Conservation (phyloP, 805 yeast species). For the Ogataea wickerhamii region DNA sequence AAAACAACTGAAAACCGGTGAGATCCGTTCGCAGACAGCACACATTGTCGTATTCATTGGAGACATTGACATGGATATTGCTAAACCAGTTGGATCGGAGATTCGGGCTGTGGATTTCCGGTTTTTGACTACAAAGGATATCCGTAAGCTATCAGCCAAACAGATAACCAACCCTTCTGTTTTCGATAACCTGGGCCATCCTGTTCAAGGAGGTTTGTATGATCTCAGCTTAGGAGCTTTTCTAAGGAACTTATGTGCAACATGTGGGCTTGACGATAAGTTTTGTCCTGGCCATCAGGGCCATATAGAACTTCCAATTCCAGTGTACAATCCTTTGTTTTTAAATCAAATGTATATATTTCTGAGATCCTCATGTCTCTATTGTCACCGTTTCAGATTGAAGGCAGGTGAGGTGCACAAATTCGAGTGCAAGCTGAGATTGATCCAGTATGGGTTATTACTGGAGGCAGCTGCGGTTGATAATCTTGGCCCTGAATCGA, state of each 20-base stretch:
- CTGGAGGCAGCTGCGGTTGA: constrained; percentile 76
- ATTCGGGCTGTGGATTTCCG: constrained; percentile 91
- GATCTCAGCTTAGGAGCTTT: constrained; percentile 97
- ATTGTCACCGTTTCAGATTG: constrained; percentile 83
- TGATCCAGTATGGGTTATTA: constrained; percentile 85
- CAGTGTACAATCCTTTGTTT: constrained; percentile 92
- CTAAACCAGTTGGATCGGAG: constrained; percentile 94
- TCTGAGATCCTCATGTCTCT: constrained; percentile 81
- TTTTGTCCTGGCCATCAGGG: constrained; percentile 99
- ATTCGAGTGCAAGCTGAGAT: constrained; percentile 69
- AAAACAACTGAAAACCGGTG: background rate
- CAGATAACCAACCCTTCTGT: constrained; percentile 94
- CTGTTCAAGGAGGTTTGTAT: constrained; percentile 88
- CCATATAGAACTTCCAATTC: constrained; percentile 93
- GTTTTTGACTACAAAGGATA: constrained; percentile 75
- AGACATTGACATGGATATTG: constrained; percentile 95
- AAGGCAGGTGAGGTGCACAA: constrained; percentile 67
- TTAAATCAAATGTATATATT: constrained; percentile 86
- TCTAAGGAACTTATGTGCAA: constrained; percentile 79
- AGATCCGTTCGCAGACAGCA: too few species aligned
- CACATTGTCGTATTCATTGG: too few species aligned
- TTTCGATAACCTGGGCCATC: constrained; percentile 95
- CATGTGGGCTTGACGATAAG: constrained; percentile 93
- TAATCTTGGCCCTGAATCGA: constrained; percentile 44
- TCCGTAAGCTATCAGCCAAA: constrained; percentile 84